Evolutionary conservation across 1,139 yeast species (phyloP).

Genomic region (Geotrichum reessii): DNA sequence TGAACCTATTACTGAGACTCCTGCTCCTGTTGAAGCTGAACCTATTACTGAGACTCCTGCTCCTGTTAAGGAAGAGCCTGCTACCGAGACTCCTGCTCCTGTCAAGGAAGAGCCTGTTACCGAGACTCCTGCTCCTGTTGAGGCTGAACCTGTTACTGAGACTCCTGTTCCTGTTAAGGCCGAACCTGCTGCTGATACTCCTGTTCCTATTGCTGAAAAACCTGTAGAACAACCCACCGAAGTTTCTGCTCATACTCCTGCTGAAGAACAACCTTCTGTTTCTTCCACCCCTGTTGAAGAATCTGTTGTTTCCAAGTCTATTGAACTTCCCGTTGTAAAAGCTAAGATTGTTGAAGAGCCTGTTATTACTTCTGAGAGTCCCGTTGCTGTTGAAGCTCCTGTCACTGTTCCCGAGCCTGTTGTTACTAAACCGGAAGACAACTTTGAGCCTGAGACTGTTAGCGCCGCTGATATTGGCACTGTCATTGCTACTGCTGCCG

Average conservation of each 20-base stretch:
- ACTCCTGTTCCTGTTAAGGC: not conserved
- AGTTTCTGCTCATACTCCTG: not conserved
- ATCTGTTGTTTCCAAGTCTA: not conserved
- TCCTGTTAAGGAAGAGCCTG: constrained; percentile 6
- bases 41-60: constrained; percentile 2
- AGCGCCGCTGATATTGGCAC: constrained; percentile 1
- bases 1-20: not conserved
- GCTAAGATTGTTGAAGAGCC: constrained; percentile 9
- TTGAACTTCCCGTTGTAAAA: not conserved
- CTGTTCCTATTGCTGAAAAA: not conserved
- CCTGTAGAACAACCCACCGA: not conserved
- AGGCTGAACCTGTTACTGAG: not conserved
- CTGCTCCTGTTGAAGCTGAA: constrained; percentile 1
- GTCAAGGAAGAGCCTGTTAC: not conserved
- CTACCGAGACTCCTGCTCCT: constrained; percentile 3
- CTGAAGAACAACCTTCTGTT: constrained; percentile 1
- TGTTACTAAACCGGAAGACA: constrained; percentile 3
- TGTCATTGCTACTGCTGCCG: not conserved
- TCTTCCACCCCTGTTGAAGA: constrained; percentile 3
- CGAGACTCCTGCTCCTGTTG: not conserved
- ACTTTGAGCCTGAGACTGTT: not conserved
- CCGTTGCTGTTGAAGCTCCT: not conserved
- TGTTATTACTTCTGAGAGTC: not conserved
- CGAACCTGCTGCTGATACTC: not conserved
- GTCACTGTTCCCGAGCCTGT: constrained; percentile 8